Evolutionary conservation across 805 yeast species (phyloP).

Genomic region (Pichia scutulata): DNA sequence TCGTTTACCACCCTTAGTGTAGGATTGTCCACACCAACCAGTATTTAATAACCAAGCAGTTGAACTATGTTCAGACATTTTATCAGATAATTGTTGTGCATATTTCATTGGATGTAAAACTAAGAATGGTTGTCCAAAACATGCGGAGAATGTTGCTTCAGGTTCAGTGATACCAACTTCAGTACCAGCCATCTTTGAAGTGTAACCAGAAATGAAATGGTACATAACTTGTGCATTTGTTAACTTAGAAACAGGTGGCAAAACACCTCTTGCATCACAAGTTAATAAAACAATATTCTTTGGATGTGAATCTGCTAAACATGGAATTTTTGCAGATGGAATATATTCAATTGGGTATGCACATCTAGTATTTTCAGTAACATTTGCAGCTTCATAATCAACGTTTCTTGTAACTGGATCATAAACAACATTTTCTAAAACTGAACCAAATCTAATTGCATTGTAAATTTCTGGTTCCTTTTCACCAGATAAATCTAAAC

Average conservation of each 20-base stretch:
- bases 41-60: constrained; percentile 96
- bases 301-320: constrained; percentile 85
- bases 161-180: constrained; percentile 99
- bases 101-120: constrained; percentile 97
- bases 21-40: constrained; percentile 97
- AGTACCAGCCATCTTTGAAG: constrained; percentile 99
- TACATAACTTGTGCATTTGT: constrained; percentile 96
- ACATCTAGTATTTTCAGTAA: constrained; percentile 97
- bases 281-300: constrained; percentile 86
- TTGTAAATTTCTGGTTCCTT: constrained; percentile 97
- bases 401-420: constrained; percentile 73
- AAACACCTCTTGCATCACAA: constrained; percentile 96
- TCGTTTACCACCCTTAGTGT: constrained; percentile 89
- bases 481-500: constrained; percentile 80
- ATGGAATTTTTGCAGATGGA: constrained; percentile 94
- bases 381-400: constrained; percentile 71
- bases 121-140: constrained; percentile 98
- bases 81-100: constrained; percentile 92
- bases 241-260: constrained; percentile 93
- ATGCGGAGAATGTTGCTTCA: constrained; percentile 94
- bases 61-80: constrained; percentile 82
- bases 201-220: constrained; percentile 97
- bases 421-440: constrained; percentile 87
- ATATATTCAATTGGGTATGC: constrained; percentile 97
- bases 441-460: constrained; percentile 91